These are phyloP conservation scores for Pichia manshurica DNA, from an alignment of 805 yeast species.

Conservation along the genomic window DNA sequence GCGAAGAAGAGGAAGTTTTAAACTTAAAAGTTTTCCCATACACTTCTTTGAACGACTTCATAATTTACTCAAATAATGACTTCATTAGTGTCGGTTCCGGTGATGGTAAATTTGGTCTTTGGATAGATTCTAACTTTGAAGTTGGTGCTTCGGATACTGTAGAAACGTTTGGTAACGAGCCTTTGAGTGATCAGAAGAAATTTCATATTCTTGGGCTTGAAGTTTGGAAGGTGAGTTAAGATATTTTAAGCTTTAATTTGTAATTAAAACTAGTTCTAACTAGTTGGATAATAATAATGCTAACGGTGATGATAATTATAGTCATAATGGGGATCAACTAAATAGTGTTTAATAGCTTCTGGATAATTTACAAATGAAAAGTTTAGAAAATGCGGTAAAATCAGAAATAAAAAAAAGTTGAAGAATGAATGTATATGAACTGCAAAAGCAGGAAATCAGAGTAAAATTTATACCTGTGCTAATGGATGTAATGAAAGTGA, in stretches of 20 bases:
- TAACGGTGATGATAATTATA: too few relatives aligned
- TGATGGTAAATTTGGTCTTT: conserved; percentile 86
- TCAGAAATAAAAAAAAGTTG: too few relatives aligned
- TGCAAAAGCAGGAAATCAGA: too few relatives aligned
- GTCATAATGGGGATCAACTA: too few relatives aligned
- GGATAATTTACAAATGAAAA: too few relatives aligned
- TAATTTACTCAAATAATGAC: conserved; percentile 71
- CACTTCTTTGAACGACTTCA: conserved; percentile 83
- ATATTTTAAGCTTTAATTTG: too few relatives aligned
- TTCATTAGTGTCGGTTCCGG: conserved; percentile 88
- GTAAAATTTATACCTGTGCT: too few relatives aligned
- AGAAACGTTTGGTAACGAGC: conserved; percentile 86
- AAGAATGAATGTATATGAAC: too few relatives aligned
- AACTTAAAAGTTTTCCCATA: conserved; percentile 73
- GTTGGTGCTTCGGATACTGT: conserved; percentile 76
- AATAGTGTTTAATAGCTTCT: too few relatives aligned
- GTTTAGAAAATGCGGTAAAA: too few relatives aligned
- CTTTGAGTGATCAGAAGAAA: conserved; percentile 45
- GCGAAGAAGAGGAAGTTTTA: neutral
- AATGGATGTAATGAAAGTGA: too few relatives aligned
- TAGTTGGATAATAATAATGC: neutral
- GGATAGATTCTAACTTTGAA: conserved; percentile 70
- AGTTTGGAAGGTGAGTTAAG: conserved; percentile 64
- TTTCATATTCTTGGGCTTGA: conserved; percentile 76
- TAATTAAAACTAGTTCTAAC: too few relatives aligned